These are phyloP conservation scores for Pouteria glomerata DNA, from an alignment of 148 eudicot species.

Conservation along the genomic window DNA sequence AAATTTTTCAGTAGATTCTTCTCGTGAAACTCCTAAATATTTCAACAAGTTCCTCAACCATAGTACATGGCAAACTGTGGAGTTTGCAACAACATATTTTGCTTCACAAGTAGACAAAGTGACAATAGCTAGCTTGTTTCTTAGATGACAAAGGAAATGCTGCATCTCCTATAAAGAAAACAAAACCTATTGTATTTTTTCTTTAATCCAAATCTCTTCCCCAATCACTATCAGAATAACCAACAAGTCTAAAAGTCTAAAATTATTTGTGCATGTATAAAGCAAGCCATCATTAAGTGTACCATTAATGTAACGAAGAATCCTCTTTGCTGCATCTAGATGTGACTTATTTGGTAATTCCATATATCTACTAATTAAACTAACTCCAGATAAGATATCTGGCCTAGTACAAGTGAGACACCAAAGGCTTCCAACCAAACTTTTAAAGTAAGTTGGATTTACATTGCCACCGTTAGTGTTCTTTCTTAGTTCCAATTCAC, in stretches of 20 bases:
- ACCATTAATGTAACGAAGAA: background rate
- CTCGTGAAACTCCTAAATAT: too few relatives aligned
- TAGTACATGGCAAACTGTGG: too few relatives aligned
- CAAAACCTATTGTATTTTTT: background rate
- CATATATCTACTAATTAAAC: background rate
- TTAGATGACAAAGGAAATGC: background rate
- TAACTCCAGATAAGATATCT: background rate
- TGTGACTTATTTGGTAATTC: background rate
- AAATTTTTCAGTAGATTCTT: too few relatives aligned
- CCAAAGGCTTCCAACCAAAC: background rate
- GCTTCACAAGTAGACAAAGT: background rate
- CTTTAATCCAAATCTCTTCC: background rate
- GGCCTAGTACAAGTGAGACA: background rate
- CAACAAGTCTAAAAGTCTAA: background rate
- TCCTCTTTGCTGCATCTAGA: background rate
- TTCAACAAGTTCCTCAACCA: too few relatives aligned
- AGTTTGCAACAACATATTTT: background rate
- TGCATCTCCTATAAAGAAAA: background rate
- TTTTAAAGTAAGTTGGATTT: background rate
- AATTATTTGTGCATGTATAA: background rate
- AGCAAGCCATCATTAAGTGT: background rate
- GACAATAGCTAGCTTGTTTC: background rate
- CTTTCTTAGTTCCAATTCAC: background rate
- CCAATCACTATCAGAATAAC: background rate
- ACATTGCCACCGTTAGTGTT: background rate